A percentile compares a stretch with the other conserved stretches of the same genome.
Conservation (phyloP, 2,329 filamentous ascomycete species). For the Xylaria sp. region DNA sequence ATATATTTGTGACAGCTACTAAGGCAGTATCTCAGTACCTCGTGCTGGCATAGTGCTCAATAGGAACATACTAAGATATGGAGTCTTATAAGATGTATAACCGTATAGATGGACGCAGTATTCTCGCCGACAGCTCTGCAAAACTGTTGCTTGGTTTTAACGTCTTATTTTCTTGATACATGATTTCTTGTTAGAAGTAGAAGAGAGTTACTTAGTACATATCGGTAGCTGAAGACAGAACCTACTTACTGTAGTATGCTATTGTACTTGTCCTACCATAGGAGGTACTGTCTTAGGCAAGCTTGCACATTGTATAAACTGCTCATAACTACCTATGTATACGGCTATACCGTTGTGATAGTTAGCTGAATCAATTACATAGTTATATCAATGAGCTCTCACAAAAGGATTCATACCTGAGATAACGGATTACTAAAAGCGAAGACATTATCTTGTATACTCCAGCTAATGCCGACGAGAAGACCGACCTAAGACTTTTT, state of each 20-base stretch:
- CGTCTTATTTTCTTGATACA: not conserved
- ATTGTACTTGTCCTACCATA: too few relatives aligned
- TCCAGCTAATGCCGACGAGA: not conserved
- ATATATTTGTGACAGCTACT: not conserved
- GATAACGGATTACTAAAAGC: not conserved
- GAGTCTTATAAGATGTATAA: not conserved
- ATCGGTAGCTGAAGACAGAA: too few relatives aligned
- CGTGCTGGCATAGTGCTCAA: too few relatives aligned
- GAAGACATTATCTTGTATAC: not conserved
- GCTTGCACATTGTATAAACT: too few relatives aligned
- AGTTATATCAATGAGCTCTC: not conserved
- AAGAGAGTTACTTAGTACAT: too few relatives aligned
- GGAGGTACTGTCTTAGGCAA: too few relatives aligned
- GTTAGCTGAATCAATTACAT: not conserved
- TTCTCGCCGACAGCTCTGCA: not conserved
- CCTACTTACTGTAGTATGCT: too few relatives aligned
- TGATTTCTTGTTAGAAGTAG: not conserved
- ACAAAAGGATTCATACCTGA: not conserved
- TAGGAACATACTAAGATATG: not conserved
- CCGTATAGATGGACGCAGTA: not conserved
- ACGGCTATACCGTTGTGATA: not conserved
- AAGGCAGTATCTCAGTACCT: too few relatives aligned
- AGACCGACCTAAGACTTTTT: too few relatives aligned
- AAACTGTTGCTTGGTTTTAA: too few relatives aligned
- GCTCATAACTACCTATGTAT: too few relatives aligned